Conservation (phyloP, 2,329 filamentous ascomycete species). For the Zarea fungicola region DNA sequence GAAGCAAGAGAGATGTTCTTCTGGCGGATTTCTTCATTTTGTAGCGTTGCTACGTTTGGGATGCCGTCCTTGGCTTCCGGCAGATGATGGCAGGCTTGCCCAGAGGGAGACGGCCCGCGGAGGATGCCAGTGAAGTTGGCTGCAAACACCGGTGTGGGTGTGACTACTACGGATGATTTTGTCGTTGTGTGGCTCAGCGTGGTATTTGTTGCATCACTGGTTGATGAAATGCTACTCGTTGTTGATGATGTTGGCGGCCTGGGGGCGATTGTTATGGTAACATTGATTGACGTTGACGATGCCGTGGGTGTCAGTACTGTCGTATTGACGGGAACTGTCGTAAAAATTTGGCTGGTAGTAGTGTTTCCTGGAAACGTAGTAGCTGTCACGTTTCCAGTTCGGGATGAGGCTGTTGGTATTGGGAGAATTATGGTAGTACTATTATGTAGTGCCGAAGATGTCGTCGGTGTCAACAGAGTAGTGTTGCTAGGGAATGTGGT, state of each 20-base stretch:
- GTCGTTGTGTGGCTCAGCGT: neutral
- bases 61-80: constrained; percentile 18
- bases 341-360: neutral
- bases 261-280: neutral
- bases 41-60: constrained; percentile 25
- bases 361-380: neutral
- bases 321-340: neutral
- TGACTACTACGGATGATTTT: neutral
- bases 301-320: neutral
- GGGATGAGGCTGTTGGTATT: neutral
- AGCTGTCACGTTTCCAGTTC: neutral
- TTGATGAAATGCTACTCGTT: neutral
- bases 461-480: no score
- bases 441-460: no score
- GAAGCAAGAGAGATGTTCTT: constrained; percentile 27
- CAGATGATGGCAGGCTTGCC: constrained; percentile 26
- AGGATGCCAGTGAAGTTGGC: constrained; percentile 12
- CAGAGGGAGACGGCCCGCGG: neutral
- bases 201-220: neutral
- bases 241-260: neutral
- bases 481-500: no score
- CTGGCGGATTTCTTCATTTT: constrained; percentile 26
- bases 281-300: neutral
- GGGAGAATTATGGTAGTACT: neutral
- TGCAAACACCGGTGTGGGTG: neutral